These are phyloP conservation scores for Colletotrichum orchidophilum DNA, from an alignment of 2,329 filamentous ascomycete species.

Conservation along the genomic window DNA sequence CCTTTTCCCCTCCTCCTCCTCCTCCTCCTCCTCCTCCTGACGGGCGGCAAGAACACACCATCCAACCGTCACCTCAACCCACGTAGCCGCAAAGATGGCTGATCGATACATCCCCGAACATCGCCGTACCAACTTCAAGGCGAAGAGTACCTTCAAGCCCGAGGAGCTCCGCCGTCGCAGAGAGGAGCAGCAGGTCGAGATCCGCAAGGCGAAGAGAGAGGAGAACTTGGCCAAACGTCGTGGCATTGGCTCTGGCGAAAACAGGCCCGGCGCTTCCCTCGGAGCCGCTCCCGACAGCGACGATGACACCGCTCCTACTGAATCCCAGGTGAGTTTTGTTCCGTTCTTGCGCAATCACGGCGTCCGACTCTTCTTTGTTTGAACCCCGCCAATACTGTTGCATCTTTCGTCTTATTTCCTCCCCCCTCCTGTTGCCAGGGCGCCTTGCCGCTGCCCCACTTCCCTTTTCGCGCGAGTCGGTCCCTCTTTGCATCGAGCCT, in stretches of 20 bases:
- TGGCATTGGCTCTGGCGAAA: conserved; percentile 86
- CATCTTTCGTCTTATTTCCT: conserved; percentile 31
- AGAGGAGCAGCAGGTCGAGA: conserved; percentile 99
- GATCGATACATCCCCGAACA: conserved; percentile 99
- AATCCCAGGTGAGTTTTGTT: conserved; percentile 83
- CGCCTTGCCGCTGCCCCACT: conserved; percentile 31
- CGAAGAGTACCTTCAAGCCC: conserved; percentile 98
- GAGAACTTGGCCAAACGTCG: conserved; percentile 98
- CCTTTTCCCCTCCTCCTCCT: neutral
- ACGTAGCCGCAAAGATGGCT: conserved; percentile 75
- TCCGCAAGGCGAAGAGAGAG: conserved; percentile 97
- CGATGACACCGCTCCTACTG: conserved; percentile 93
- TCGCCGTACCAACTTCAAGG: conserved; percentile 99
- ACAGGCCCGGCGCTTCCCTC: conserved; percentile 81
- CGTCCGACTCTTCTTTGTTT: conserved; percentile 16
- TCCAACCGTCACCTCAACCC: conserved; percentile 8
- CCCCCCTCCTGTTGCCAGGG: conserved; percentile 35
- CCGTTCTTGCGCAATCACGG: conserved; percentile 21
- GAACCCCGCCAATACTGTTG: conserved; percentile 33
- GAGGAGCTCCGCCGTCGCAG: conserved; percentile 98
- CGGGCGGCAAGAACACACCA: conserved; percentile 17
- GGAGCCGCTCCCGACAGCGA: conserved; percentile 95
- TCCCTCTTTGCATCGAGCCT: neutral
- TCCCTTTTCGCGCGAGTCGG: conserved; percentile 25
- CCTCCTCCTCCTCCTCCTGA: conserved; percentile 21